These are phyloP conservation scores for Lactarius deliciosus DNA, from an alignment of 768 basidiomycete genomes.

Conservation along the genomic window DNA sequence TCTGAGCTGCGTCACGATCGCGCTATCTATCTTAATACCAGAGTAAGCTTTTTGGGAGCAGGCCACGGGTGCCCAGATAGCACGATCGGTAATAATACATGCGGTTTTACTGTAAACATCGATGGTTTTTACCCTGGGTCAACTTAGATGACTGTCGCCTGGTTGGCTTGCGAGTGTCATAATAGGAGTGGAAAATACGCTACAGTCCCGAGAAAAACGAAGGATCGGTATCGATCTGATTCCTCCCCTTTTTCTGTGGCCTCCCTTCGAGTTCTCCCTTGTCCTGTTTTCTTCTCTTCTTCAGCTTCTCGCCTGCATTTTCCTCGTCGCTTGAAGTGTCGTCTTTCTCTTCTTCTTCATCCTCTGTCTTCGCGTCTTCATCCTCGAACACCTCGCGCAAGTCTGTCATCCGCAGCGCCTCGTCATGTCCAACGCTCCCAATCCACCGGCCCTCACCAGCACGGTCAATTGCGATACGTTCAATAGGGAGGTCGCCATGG, in stretches of 20 bases:
- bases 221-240: slow-evolving; percentile 54
- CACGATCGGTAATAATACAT: slow-evolving; percentile 18
- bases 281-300: slow-evolving; percentile 58
- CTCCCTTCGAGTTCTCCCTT: slow-evolving; percentile 46
- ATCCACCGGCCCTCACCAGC: slow-evolving; percentile 72
- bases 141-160: neutral
- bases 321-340: slow-evolving; percentile 34
- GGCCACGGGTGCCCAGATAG: neutral
- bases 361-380: slow-evolving; percentile 39
- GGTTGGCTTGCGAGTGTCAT: neutral
- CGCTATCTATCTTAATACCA: neutral
- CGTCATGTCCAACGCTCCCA: slow-evolving; percentile 92
- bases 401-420: slow-evolving; percentile 81
- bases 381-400: slow-evolving; percentile 72
- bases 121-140: slow-evolving; percentile 20
- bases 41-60: neutral
- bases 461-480: slow-evolving; percentile 71
- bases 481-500: slow-evolving; percentile 90
- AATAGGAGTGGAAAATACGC: neutral
- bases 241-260: slow-evolving; percentile 59
- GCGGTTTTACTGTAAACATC: slow-evolving; percentile 9
- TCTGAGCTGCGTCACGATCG: neutral
- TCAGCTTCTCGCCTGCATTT: slow-evolving; percentile 35
- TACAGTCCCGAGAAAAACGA: slow-evolving; percentile 69
- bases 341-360: slow-evolving; percentile 22